phyloP scores from a whole-genome alignment of 2,329 filamentous ascomycete genomes.

The Orbilia blumenaviensis region DNA sequence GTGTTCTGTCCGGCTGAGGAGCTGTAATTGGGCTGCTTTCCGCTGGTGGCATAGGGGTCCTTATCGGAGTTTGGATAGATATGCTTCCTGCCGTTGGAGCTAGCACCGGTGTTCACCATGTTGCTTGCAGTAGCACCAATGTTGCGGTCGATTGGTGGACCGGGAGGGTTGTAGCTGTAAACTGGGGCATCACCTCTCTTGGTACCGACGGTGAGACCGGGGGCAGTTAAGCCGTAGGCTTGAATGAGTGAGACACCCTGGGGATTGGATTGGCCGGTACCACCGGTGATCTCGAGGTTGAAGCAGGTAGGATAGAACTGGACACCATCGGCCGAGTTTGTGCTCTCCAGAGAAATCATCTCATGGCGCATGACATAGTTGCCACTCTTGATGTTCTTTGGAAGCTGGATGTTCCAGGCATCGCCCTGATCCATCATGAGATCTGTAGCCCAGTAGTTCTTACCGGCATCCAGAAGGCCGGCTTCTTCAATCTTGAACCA shows the following conservation, averaged over 20 bases:
- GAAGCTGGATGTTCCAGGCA: constrained; percentile 62
- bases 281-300: constrained; percentile 64
- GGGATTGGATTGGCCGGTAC: constrained; percentile 56
- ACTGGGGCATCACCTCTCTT: constrained; percentile 20
- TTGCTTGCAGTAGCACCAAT: constrained; percentile 12
- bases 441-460: constrained; percentile 62
- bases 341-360: constrained; percentile 62
- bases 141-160: constrained; percentile 23
- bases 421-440: constrained; percentile 66
- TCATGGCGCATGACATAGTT: constrained; percentile 68
- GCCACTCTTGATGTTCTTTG: constrained; percentile 59
- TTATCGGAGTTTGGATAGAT: constrained; percentile 17
- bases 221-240: constrained; percentile 61
- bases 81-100: background rate
- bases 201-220: constrained; percentile 55
- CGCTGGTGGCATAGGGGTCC: constrained; percentile 12
- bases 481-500: constrained; percentile 64
- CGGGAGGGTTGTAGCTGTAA: constrained; percentile 52
- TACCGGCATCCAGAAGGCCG: constrained; percentile 58
- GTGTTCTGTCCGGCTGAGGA: background rate
- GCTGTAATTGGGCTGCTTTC: background rate
- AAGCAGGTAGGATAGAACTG: constrained; percentile 67
- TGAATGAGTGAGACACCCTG: constrained; percentile 59
- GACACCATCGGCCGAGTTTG: constrained; percentile 63
- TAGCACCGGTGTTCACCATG: constrained; percentile 17